Evolutionary conservation across 257 asterid genomes (phyloP).

Genomic region (Rhazya stricta): DNA sequence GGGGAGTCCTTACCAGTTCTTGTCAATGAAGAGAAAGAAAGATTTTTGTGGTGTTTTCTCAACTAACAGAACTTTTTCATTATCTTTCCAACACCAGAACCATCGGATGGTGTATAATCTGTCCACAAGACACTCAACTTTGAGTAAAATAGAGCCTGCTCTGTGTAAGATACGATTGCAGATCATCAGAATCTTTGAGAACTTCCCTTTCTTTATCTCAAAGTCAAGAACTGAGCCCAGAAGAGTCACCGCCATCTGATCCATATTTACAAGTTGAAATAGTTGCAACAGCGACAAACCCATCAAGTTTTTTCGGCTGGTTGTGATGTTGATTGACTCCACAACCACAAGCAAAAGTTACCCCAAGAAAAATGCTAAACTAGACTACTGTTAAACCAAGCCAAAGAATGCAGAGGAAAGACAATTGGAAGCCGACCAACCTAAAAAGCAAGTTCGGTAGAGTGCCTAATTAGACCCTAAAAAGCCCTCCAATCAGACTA

Average conservation of each 20-base stretch:
- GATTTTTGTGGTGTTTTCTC: background rate
- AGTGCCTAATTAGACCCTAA: background rate
- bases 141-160: background rate
- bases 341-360: background rate
- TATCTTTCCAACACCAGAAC: background rate
- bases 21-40: background rate
- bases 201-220: background rate
- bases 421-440: constrained; percentile 1
- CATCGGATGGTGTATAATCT: no score
- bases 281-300: background rate
- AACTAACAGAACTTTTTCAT: background rate
- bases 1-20: background rate
- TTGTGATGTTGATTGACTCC: background rate
- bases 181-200: background rate
- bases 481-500: background rate
- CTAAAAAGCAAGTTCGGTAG: constrained; percentile 3
- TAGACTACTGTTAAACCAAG: background rate
- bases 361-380: background rate
- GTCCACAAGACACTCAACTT: background rate
- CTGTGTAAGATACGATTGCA: background rate
- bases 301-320: background rate
- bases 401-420: background rate
- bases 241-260: background rate
- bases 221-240: background rate
- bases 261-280: background rate